Evolutionary conservation across 2,329 filamentous ascomycete species (phyloP), one percentile per base, ranked within the genome.

Genomic region (Aspergillus sp.): DNA sequence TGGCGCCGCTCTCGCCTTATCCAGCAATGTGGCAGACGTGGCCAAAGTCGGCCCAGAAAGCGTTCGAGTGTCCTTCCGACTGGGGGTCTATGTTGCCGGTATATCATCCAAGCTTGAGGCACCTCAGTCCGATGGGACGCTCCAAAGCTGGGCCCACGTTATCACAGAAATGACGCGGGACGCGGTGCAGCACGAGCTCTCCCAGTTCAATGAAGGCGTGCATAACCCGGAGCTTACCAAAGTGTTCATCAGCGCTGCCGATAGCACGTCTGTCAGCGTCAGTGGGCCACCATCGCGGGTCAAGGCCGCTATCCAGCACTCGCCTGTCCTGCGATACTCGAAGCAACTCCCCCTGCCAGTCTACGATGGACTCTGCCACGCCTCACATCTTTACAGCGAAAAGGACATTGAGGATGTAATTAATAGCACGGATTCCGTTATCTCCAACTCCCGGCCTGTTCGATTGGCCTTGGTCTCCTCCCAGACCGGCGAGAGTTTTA

Each of bases 321-420:
- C 61, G 8, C 38, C 56, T 8, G 30, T 55, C n/a, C 52, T 69
- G 22, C 52, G 59, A 5, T 54, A 64, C 26, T 58, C 55, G 32
- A 67, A 64, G 42, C 57, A 44, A 11, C 22, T 62, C 4, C 43
- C 62, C 3, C 43, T 69, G 26, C 65, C 65, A 1, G 62, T 68
- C 3, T 63, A 61, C 42, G 62, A 61, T 1, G 66, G 66, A 4
- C 53, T 67, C 5, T 69, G 65, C 44, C 64, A 68, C 53, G 76
- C 81, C 5, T 75, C 71, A 55, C 76, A 78, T 38, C 75, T 77
- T 5, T 86, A 85, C 62, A 68, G 45, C 3, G 30, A 39, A 30
- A 52, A 60, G 1, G 38, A 50, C 24, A 53, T 61, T 18, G 30
- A 48, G 12, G 32, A 20, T 1, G 44, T 52, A 3, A 52, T 55